Conservation (phyloP, 192 early-diverging fungal genomes). For the Backusella sp. region DNA sequence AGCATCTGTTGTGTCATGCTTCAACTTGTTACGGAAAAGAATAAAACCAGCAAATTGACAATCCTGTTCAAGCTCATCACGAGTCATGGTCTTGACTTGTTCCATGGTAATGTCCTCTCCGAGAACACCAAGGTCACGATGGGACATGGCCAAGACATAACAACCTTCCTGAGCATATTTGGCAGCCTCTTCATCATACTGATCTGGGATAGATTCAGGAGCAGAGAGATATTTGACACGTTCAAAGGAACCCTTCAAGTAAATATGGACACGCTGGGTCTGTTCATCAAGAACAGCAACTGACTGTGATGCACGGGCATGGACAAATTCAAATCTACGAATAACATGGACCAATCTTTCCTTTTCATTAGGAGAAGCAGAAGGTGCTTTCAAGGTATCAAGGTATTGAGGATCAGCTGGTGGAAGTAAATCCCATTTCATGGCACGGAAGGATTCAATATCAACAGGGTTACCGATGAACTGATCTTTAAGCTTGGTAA, state of each 20-base stretch:
- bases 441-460: conserved; percentile 60
- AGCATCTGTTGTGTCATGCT: conserved; percentile 65
- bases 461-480: conserved; percentile 62
- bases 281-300: conserved; percentile 52
- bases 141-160: conserved; percentile 77
- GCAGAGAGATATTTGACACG: conserved; percentile 52
- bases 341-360: conserved; percentile 41
- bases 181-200: conserved; percentile 58
- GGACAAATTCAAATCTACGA: conserved; percentile 69
- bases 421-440: conserved; percentile 37
- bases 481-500: conserved; percentile 39
- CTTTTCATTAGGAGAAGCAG: background rate
- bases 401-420: conserved; percentile 14
- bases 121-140: conserved; percentile 55
- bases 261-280: conserved; percentile 48
- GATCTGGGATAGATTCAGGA: conserved; percentile 42
- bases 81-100: conserved; percentile 38
- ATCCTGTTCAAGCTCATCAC: conserved; percentile 64
- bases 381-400: background rate
- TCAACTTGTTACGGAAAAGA: conserved; percentile 78
- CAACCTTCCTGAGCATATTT: conserved; percentile 69
- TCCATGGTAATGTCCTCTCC: conserved; percentile 40
- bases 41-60: conserved; percentile 59
- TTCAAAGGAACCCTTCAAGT: conserved; percentile 71
- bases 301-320: conserved; percentile 65